phyloP scores from a whole-genome alignment of 2,329 filamentous ascomycete species.

The Bipolaris cookei region DNA sequence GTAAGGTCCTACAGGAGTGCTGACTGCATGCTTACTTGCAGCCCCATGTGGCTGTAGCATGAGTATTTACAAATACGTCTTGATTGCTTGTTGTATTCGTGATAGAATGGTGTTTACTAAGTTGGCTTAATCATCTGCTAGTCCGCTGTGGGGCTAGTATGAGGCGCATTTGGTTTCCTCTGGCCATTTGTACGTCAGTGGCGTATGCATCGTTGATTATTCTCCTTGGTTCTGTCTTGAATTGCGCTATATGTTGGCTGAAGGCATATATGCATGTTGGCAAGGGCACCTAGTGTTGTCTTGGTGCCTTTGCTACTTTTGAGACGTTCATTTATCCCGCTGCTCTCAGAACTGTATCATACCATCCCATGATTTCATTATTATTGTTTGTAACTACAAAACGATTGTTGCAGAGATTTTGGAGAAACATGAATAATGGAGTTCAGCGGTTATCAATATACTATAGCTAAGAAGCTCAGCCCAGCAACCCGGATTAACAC shows the following conservation, averaged over 20 bases:
- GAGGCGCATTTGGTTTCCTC: background rate
- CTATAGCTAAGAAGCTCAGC: no score
- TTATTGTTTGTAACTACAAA: no score
- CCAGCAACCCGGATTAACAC: no score
- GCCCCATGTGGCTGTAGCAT: background rate
- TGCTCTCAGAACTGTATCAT: background rate
- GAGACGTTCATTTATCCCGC: background rate
- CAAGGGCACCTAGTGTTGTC: background rate
- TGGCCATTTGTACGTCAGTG: background rate
- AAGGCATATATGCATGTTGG: background rate
- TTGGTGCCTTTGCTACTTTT: background rate
- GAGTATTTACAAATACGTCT: background rate
- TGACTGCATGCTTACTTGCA: slow-evolving; percentile 36
- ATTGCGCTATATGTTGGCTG: background rate
- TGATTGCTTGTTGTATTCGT: no score
- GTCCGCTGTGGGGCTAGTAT: background rate
- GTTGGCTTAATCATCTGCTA: slow-evolving; percentile 1
- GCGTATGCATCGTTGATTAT: background rate
- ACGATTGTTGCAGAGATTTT: background rate
- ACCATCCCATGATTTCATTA: background rate
- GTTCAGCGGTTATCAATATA: no score
- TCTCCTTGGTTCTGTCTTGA: background rate
- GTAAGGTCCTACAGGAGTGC: background rate
- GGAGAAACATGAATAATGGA: background rate
- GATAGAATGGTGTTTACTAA: background rate